Percentiles rank a stretch among this genome's conserved stretches.
These are phyloP conservation scores for Yamadazyma paraphyllophila DNA, from an alignment of 805 yeast species.

Conservation along the genomic window DNA sequence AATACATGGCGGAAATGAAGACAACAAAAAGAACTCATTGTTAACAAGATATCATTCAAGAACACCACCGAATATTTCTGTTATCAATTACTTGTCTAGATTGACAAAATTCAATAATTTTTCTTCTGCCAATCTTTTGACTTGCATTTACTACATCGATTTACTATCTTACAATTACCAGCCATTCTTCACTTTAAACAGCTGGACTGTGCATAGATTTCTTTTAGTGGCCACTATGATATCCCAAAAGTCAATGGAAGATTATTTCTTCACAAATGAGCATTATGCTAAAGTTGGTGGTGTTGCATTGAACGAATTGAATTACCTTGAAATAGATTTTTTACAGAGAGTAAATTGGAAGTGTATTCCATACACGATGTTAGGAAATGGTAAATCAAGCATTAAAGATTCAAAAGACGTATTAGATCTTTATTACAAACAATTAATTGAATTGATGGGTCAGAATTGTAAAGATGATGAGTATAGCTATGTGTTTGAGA, in stretches of 20 bases:
- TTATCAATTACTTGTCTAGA: constrained; percentile 71
- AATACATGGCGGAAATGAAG: constrained; percentile 16
- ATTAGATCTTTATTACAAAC: constrained; percentile 37
- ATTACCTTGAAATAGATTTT: constrained; percentile 86
- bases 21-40: constrained; percentile 15
- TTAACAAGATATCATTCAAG: constrained; percentile 92
- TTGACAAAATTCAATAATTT: constrained; percentile 80
- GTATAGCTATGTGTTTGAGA: constrained; percentile 11
- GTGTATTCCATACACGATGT: constrained; percentile 39
- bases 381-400: constrained; percentile 16
- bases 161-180: constrained; percentile 70
- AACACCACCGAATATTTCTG: constrained; percentile 85
- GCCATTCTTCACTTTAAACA: constrained; percentile 77
- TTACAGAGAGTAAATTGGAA: constrained; percentile 73
- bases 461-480: constrained; percentile 21
- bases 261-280: constrained; percentile 87
- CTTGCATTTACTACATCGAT: constrained; percentile 89
- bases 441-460: constrained; percentile 42
- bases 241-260: constrained; percentile 89
- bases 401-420: constrained; percentile 38
- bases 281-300: constrained; percentile 98
- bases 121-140: constrained; percentile 76
- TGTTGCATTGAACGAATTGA: constrained; percentile 75
- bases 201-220: constrained; percentile 91
- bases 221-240: constrained; percentile 86